A percentile compares a stretch with the other conserved stretches of the same genome.
Evolutionary conservation across 2,329 filamentous ascomycete genomes (phyloP).

Genomic region (Tolypocladium pustulatum): DNA sequence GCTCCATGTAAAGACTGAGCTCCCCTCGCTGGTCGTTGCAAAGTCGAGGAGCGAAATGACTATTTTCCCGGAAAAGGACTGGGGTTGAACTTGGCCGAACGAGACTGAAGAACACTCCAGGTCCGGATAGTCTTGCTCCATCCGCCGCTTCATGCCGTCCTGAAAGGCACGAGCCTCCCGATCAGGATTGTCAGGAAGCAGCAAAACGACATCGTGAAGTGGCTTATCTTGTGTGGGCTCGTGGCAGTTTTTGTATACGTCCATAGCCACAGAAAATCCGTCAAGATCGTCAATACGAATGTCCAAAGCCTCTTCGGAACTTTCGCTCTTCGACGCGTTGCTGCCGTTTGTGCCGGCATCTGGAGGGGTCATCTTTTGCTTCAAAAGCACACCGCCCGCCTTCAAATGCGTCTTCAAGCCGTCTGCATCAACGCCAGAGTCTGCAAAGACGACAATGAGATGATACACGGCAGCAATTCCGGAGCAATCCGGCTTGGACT

Average conservation of each 20-base stretch:
- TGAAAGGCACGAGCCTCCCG: background rate
- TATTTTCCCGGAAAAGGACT: conserved; percentile 14
- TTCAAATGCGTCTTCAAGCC: conserved; percentile 14
- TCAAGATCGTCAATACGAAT: background rate
- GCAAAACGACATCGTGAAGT: conserved; percentile 7
- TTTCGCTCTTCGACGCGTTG: background rate
- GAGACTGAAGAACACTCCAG: conserved; percentile 1
- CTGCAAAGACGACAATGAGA: conserved; percentile 17
- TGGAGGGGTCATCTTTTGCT: background rate
- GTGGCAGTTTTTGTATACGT: conserved; percentile 2
- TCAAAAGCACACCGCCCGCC: conserved; percentile 17
- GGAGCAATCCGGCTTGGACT: conserved; percentile 12
- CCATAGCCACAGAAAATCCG: background rate
- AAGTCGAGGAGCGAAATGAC: conserved; percentile 39
- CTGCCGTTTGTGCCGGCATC: background rate
- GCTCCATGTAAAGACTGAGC: conserved; percentile 27
- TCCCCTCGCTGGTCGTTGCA: conserved; percentile 7
- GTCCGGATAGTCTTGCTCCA: background rate
- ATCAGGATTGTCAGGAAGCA: conserved; percentile 1
- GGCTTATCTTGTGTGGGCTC: background rate
- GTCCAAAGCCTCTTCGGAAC: background rate
- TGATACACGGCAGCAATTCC: conserved; percentile 19
- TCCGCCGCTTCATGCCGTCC: background rate
- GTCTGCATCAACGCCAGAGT: conserved; percentile 5
- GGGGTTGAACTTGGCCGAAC: conserved; percentile 3